These are phyloP conservation scores for Rhizopogon salebrosus DNA, from an alignment of 768 basidiomycete species.

Conservation along the genomic window DNA sequence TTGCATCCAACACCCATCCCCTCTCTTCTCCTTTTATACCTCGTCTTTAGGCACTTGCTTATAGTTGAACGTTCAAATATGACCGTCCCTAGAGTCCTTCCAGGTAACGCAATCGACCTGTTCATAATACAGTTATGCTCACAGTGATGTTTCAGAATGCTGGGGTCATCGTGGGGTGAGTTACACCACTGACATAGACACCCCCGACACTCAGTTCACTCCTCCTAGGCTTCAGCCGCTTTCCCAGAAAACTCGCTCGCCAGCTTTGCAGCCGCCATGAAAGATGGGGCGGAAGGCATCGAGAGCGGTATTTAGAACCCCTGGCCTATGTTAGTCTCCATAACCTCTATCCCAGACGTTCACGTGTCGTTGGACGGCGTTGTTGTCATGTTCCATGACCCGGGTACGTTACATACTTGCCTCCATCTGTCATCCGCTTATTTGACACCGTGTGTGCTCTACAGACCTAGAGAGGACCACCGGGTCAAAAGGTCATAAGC, in stretches of 20 bases:
- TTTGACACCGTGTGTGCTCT: constrained; percentile 15
- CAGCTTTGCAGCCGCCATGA: constrained; percentile 91
- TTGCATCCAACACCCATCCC: neutral
- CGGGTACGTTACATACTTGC: constrained; percentile 42
- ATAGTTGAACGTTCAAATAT: constrained; percentile 15
- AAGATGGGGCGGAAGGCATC: constrained; percentile 93
- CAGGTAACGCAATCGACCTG: constrained; percentile 15
- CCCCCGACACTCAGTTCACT: constrained; percentile 11
- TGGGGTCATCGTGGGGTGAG: constrained; percentile 72
- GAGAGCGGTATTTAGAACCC: constrained; percentile 82
- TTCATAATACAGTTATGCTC: neutral
- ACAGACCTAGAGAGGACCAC: constrained; percentile 76
- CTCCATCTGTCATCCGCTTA: constrained; percentile 16
- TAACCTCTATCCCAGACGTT: constrained; percentile 76
- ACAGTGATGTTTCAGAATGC: constrained; percentile 47
- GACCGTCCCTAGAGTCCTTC: constrained; percentile 17
- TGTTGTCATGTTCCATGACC: constrained; percentile 96
- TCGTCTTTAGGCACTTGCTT: constrained; percentile 4
- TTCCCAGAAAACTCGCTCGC: constrained; percentile 95
- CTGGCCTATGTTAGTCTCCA: constrained; percentile 33
- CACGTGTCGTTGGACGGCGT: constrained; percentile 86
- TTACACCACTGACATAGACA: constrained; percentile 29
- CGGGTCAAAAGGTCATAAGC: constrained; percentile 52
- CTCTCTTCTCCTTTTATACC: neutral
- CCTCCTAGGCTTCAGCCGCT: constrained; percentile 69